phyloP scores from a whole-genome alignment of 352 stramenopile genomes.

The Phytophthora megakarya region DNA sequence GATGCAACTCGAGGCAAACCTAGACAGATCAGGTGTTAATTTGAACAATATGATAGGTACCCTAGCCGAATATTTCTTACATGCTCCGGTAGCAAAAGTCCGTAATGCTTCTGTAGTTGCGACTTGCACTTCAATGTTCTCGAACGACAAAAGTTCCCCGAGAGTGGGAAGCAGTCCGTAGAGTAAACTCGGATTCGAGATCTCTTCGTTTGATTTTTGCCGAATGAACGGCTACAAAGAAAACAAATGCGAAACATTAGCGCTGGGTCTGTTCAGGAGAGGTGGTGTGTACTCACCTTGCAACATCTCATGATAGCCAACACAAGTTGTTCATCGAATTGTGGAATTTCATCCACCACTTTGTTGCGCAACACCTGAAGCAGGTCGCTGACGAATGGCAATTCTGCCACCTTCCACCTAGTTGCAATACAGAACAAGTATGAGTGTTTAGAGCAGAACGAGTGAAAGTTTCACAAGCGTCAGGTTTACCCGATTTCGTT shows the following conservation, averaged over 20 bases:
- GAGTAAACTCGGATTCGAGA: conserved; percentile 61
- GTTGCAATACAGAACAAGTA: background rate
- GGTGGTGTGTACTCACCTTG: conserved; percentile 38
- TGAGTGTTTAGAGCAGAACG: background rate
- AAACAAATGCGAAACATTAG: conserved; percentile 5
- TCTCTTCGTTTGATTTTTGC: conserved; percentile 80
- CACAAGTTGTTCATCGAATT: conserved; percentile 53
- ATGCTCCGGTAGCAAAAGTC: conserved; percentile 64
- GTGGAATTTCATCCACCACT: conserved; percentile 41
- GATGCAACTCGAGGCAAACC: conserved; percentile 41
- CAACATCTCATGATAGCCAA: conserved; percentile 44
- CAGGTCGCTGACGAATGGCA: conserved; percentile 67
- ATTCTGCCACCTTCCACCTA: conserved; percentile 74
- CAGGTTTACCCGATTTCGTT: conserved; percentile 61
- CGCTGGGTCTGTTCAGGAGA: background rate
- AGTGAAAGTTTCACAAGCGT: background rate
- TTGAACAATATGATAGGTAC: too few species aligned
- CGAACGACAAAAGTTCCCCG: conserved; percentile 61
- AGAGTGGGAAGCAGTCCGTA: conserved; percentile 55
- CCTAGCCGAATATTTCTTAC: conserved; percentile 32
- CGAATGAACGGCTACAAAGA: conserved; percentile 66
- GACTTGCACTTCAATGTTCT: conserved; percentile 65
- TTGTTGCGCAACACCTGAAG: conserved; percentile 64
- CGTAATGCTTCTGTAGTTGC: conserved; percentile 57
- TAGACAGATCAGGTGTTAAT: too few species aligned